Base-by-base conservation (phyloP, 495 filamentous ascomycete species). In the Stereocaulon alpinum region DNA sequence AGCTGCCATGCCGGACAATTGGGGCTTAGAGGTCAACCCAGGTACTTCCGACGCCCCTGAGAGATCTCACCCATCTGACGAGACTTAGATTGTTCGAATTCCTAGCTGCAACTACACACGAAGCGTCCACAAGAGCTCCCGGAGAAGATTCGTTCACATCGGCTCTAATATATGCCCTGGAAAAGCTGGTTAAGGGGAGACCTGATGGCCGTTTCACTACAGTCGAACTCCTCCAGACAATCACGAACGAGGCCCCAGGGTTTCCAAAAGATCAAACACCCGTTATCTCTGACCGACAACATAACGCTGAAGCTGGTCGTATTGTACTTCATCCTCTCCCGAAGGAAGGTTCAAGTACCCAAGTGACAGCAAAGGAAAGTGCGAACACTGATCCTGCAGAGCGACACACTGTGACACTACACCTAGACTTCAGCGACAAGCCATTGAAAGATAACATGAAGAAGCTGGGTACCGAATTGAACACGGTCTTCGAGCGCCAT, bases 271-370 rank as follows among this genome's bases (percentile, higher is more conserved):
- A 59, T 15, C 64, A 66, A 27, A 53, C 1, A 3, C 55, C 64
- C 0, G 15, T 51, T 20, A 34, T 66, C 5, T 52, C 34, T 6
- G 17, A 64, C n/a, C 54, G 61, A 4, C 14, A 50, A 15, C 17
- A 53, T 4, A 40, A 42, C 5, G 20, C 32, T 6, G 17, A 14
- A 7, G 40, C 27, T 0, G 64, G 61, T 7, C 64, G 58, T 6
- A 66, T 66, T 24, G 61, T 64, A 42, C 61, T 66, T 6, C 61
- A 64, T 12, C 64, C 61, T 17, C 57, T 66, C 11, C 29, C 51
- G 2, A 15, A 2, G 15, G 14, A 43, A 17, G 55, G 41, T 7
- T 29, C 34, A 4, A 40, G 20, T 15, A 20, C 27, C 17, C 10
- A 24, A 5, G 15, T 14, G n/a, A 1, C 24, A 29, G 22, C 15